Conservation (phyloP, 2,329 filamentous ascomycete genomes). For the Amphichorda felina region DNA sequence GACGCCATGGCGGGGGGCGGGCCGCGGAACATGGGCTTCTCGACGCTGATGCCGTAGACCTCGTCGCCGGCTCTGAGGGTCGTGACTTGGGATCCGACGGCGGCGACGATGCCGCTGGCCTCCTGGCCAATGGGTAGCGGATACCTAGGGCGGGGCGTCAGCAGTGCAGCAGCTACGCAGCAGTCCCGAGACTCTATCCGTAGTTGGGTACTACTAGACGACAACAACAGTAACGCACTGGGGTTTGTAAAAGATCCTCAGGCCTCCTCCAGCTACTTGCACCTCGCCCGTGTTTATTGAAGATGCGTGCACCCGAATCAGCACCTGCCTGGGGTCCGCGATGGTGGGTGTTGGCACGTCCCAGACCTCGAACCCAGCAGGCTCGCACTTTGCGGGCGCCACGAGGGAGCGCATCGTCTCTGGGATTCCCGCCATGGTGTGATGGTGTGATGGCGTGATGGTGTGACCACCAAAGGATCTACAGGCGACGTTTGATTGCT, state of each 20-base stretch:
- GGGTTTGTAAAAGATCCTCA: slow-evolving; percentile 11
- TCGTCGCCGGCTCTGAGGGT: slow-evolving; percentile 19
- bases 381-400: slow-evolving; percentile 23
- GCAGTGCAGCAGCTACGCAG: no score
- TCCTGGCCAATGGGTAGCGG: no score
- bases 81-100: slow-evolving; percentile 14
- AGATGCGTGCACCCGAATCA: slow-evolving; percentile 26
- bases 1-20: slow-evolving; percentile 20
- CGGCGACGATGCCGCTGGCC: slow-evolving; percentile 19
- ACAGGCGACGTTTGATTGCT: no score
- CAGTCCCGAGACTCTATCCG: no score
- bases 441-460: no score
- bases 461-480: no score
- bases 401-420: slow-evolving; percentile 30
- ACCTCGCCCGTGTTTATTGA: slow-evolving; percentile 23
- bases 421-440: slow-evolving; percentile 18
- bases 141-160: no score
- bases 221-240: slow-evolving; percentile 16
- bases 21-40: slow-evolving; percentile 21
- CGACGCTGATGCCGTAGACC: slow-evolving; percentile 24
- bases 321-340: slow-evolving; percentile 26
- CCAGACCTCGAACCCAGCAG: slow-evolving; percentile 23
- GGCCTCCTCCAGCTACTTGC: slow-evolving; percentile 12
- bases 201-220: no score
- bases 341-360: slow-evolving; percentile 33